These are phyloP conservation scores for Pseudopithomyces maydicus DNA, from an alignment of 2,329 filamentous ascomycete genomes.

Conservation along the genomic window DNA sequence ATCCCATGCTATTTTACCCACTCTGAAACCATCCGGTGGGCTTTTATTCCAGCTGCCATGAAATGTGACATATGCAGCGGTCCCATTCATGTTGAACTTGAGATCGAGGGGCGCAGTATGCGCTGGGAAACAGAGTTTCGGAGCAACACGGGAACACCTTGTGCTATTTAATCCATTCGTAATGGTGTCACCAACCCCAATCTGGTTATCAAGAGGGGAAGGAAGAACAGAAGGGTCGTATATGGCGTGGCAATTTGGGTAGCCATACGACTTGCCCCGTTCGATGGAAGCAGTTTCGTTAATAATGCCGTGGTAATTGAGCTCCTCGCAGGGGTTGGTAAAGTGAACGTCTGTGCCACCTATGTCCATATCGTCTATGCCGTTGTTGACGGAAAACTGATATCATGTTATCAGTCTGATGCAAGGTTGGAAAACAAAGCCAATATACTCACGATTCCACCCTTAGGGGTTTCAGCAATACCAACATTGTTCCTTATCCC, in stretches of 20 bases:
- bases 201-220: conserved; percentile 35
- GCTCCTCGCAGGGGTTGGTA: conserved; percentile 70
- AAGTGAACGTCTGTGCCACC: conserved; percentile 63
- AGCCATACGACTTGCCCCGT: conserved; percentile 66
- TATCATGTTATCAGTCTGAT: background rate
- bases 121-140: conserved; percentile 25
- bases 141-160: conserved; percentile 46
- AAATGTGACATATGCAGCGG: conserved; percentile 67
- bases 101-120: conserved; percentile 71
- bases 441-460: conserved; percentile 43
- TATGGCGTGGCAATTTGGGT: conserved; percentile 69
- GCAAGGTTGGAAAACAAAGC: background rate
- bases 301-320: conserved; percentile 51
- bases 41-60: conserved; percentile 63
- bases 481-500: conserved; percentile 73
- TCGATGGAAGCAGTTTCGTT: conserved; percentile 51
- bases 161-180: conserved; percentile 38
- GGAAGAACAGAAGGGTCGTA: conserved; percentile 63
- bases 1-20: conserved; percentile 21
- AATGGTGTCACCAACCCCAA: conserved; percentile 53
- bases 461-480: conserved; percentile 61
- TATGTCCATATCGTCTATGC: conserved; percentile 64
- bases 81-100: conserved; percentile 63
- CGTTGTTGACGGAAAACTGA: conserved; percentile 66
- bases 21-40: conserved; percentile 24